Evolutionary conservation across 192 early-diverging fungal species (phyloP).

Genomic region (Martensiomyces pterosporus): DNA sequence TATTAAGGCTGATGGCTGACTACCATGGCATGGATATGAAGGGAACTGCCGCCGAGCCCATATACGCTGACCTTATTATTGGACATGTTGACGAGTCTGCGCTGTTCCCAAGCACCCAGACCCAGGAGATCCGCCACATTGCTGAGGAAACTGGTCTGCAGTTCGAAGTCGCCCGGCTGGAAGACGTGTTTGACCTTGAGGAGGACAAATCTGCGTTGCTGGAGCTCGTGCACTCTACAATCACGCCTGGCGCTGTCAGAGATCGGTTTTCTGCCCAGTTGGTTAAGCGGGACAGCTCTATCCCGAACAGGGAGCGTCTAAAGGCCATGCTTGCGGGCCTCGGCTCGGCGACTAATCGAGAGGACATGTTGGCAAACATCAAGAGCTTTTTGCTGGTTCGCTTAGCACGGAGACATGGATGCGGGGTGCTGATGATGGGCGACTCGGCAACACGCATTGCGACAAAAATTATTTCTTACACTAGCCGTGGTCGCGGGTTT

Average conservation of each 20-base stretch:
- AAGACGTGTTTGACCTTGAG: conserved; percentile 57
- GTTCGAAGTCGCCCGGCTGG: conserved; percentile 53
- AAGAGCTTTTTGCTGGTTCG: conserved; percentile 55
- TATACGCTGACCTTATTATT: conserved; percentile 59
- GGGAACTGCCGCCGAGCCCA: conserved; percentile 55
- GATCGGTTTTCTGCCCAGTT: conserved; percentile 23
- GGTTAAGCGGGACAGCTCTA: background rate
- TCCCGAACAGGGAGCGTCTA: conserved; percentile 39
- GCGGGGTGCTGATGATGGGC: conserved; percentile 60
- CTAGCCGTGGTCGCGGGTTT: conserved; percentile 84
- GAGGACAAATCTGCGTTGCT: conserved; percentile 12
- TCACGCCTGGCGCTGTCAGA: conserved; percentile 8
- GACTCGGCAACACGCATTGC: conserved; percentile 79
- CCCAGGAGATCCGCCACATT: conserved; percentile 40
- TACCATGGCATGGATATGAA: conserved; percentile 53
- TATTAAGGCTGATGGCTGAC: conserved; percentile 61
- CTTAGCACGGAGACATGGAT: conserved; percentile 52
- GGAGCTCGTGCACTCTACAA: conserved; percentile 9
- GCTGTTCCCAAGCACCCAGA: conserved; percentile 44
- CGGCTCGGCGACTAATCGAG: conserved; percentile 61
- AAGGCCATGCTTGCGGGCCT: conserved; percentile 52
- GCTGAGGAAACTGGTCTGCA: conserved; percentile 34
- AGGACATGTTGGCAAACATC: conserved; percentile 64
- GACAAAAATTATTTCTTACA: conserved; percentile 67
- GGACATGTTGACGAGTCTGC: conserved; percentile 78